Base-by-base conservation (phyloP, 805 yeast genomes). In the Monosporozyma siamensis region DNA sequence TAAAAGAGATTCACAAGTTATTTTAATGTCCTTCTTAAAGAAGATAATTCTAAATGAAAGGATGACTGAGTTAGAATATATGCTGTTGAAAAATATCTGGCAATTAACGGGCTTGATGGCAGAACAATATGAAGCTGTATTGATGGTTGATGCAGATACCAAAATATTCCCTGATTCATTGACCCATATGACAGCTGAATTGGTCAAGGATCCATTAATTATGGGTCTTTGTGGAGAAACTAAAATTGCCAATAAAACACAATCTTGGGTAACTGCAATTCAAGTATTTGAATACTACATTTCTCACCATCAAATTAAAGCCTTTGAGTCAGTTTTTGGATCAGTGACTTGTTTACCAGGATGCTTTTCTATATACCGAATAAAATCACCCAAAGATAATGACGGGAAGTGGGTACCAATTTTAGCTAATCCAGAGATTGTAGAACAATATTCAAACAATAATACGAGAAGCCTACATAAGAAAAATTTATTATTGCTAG, bases 171-270 rank as follows among this genome's bases (percentile, higher is more conserved):
- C 95, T 0, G 95, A 89, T 60, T 80, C 90, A 4, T 56, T 87
- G 48, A 83, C 92, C 6, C 96, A 89, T 56, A 85, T 88, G 95
- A 71, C 75, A 48, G 95, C 94, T 1, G 85, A 83, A 54, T 79
- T 88, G 85, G 88, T 85, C 18, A 81, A 76, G 53, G 90, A 88
- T 58, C 95, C 95, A 0, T 69, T 68, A 48, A 71, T 88, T 44
- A 88, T 88, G 95, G 97, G 96, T 2, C 68, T 88, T 35, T 88
- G 97, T 70, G 97, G 97, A 39, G 97, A 88, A 59, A 88, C 97
- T 0, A 87, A 85, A 61, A 88, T 88, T 53, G 76, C 94, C 4
- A 88, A 88, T 62, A 88, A 88, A 60, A 60, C 72, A 3, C 79
- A 75, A 46, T 75, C 88, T 11, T 88, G 95, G 95, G 95, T 87